Base-by-base conservation (phyloP, 352 stramenopile species). In the Pythium periplocum region DNA sequence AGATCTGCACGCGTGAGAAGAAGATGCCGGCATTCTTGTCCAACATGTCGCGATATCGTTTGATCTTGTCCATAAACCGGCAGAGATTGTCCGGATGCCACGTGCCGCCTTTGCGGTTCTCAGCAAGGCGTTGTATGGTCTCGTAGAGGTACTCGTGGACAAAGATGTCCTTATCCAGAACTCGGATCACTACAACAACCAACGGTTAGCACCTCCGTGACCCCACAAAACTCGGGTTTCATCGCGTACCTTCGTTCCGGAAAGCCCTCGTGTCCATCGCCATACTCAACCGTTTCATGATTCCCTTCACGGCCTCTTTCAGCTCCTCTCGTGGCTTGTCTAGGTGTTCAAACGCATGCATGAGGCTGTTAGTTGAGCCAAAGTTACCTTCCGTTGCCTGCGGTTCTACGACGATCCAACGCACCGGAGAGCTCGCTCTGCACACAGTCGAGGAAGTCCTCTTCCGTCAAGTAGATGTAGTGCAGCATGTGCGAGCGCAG, bases 71-170 rank as follows among this genome's bases (percentile, higher is more conserved):
- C 4, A 87, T 56, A 32, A 84, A 78, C 35, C 65, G 73, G 34
- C 68, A 65, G 10, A 93, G 75, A 42, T 89, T 73, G 45, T 87
- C 78, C 1, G 81, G 78, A 48, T 84, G 63, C 78, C 78, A 91
- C 8, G 87, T 61, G 2, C 73, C 77, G 10, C 72, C 79, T 17
- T 51, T 49, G 17, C 61, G 62, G 58, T 91, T 93, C 53, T 93
- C 83, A 2, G 59, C 48, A 36, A 91, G 62, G 12, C 60, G 45
- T 45, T 56, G 59, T 34, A 85, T 83, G 4, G 78, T 88, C 58
- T 91, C 76, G 51, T 90, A 85, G 43, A 93, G 59, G 55, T 87
- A 68, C 49, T 90, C 71, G 41, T 87, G 69, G 30, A 87, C 69
- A 34, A 70, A 74, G 12, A 89, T 45, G 36, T 76, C 40, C 49